Evolutionary conservation across 208 protist genomes (phyloP), one percentile per base, ranked within the genome.

Genomic region (Leishmania turanica): DNA sequence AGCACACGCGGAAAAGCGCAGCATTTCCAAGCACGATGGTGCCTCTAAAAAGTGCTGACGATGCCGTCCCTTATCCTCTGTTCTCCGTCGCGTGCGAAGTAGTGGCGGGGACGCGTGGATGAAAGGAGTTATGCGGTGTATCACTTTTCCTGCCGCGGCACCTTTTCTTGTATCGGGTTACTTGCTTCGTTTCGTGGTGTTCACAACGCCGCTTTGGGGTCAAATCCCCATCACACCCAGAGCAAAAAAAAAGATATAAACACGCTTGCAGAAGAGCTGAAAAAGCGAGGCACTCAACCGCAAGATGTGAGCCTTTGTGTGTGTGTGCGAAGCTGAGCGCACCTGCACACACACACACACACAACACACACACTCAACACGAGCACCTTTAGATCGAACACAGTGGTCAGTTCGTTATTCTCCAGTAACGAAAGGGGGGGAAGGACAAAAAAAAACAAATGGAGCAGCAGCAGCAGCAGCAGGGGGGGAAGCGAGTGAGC

Each of bases 1-100:
- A 5, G 49, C 58, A 53, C 58, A n/a, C 27, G 27, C n/a, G 19
- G 51, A 66, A 68, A 80, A 75, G 49, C 77, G 77, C 58, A 85
- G n/a, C 81, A 85, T 85, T 47, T 5, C 1, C 74, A n/a, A 64
- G 31, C 47, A 47, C 72, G 37, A 7, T n/a, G 53, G 7, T 76
- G 51, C n/a, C 40, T 76, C n/a, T 37, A 31, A 9, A 31, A 17
- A 73, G 68, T 17, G 31, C 1, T 2, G 15, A 31, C 31, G 9
- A 53, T 19, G 45, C 11, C 37, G 3, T 17, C 15, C 68, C 45
- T 15, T 51, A 17, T 45, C 68, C 24, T 51, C 45, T 8, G 8
- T 24, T 19, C 68, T 47, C 45, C 37, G 68, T 37, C 68, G 7
- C 27, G 40, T 11, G 68, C 45, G 27, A 49, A 15, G 45, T 27